Evolutionary conservation across 208 protist species (phyloP), one percentile per base, ranked within the genome.

Genomic region (Lotmaria passim): DNA sequence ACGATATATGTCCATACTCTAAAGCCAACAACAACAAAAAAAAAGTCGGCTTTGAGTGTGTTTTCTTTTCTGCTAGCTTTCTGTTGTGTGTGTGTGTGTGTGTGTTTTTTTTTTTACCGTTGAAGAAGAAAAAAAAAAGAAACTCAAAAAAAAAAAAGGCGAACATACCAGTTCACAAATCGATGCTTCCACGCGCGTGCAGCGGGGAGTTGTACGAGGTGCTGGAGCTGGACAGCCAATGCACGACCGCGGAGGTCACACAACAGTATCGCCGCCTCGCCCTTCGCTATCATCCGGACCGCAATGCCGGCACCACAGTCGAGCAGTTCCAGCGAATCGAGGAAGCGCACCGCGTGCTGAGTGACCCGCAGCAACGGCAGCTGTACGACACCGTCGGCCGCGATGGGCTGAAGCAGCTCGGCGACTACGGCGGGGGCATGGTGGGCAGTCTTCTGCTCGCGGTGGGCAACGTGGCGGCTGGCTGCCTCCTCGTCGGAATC

Each of bases 321-420:
- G 86, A 92, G 26, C 85, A 82, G 57, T 97, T 97, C 50, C 86
- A 97, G 68, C 50, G 85, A n/a, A 96, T 99, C 55, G 90, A 86
- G 58, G 79, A 96, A 24, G 98, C 98, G 17, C 99, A 99, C 79
- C 96, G 99, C 39, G 87, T 99, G 15, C 85, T 99, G 15, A 86
- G 57, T 31, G 97, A 99, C 66, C 60, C 66, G 28, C 78, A 98
- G 61, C 98, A 99, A 83, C 85, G 97, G 33, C 60, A 78, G 39
- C 72, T 98, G 7, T 99, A 99, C 81, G 98, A 99, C 75, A 71
- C 91, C 53, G 91, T 97, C 72, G 98, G 98, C 52, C 89, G 98
- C 70, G 83, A 98, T 23, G 97, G 96, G 26, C 70, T 99, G 3
- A 85, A 98, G 62, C 79, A 89, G 41, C 81, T 92, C 33, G 89